These are phyloP conservation scores for Starmerella ratchasimensis DNA, from an alignment of 805 yeast species.

Conservation along the genomic window DNA sequence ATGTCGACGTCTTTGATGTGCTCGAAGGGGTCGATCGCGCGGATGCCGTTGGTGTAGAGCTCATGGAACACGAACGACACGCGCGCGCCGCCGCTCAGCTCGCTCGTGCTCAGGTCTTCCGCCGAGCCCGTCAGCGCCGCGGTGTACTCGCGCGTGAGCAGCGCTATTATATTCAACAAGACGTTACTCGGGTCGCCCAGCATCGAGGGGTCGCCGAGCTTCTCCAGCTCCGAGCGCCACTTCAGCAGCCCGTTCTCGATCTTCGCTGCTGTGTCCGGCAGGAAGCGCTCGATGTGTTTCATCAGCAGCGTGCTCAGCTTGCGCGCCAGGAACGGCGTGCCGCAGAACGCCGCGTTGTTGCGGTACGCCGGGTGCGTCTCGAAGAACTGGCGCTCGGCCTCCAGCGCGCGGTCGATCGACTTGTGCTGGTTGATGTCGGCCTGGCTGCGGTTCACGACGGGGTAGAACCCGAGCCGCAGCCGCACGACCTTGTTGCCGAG, in stretches of 20 bases:
- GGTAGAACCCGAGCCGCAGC: conserved; percentile 86
- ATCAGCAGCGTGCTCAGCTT: conserved; percentile 76
- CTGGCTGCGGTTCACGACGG: conserved; percentile 95
- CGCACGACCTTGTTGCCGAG: conserved; percentile 93
- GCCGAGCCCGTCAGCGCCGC: conserved; percentile 88
- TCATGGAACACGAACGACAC: conserved; percentile 94
- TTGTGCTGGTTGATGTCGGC: conserved; percentile 82
- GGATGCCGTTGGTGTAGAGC: conserved; percentile 81
- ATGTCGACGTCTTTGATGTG: conserved; percentile 91
- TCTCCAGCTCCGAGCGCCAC: conserved; percentile 62
- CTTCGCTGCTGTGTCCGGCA: conserved; percentile 87
- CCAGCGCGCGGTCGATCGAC: conserved; percentile 75
- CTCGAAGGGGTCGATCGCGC: conserved; percentile 88
- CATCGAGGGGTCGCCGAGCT: conserved; percentile 71
- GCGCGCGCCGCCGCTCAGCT: conserved; percentile 96
- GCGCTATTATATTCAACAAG: conserved; percentile 81
- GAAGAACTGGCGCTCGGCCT: conserved; percentile 66
- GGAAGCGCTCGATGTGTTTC: conserved; percentile 75
- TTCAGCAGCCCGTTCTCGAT: conserved; percentile 74
- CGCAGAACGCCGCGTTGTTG: conserved; percentile 90
- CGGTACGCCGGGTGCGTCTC: conserved; percentile 83
- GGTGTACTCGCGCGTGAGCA: conserved; percentile 78
- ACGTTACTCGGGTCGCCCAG: conserved; percentile 67
- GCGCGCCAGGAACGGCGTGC: conserved; percentile 94
- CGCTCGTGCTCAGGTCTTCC: conserved; percentile 74